Base-by-base conservation (phyloP, 2,329 filamentous ascomycete genomes). In the Paecilomyces variotii region DNA sequence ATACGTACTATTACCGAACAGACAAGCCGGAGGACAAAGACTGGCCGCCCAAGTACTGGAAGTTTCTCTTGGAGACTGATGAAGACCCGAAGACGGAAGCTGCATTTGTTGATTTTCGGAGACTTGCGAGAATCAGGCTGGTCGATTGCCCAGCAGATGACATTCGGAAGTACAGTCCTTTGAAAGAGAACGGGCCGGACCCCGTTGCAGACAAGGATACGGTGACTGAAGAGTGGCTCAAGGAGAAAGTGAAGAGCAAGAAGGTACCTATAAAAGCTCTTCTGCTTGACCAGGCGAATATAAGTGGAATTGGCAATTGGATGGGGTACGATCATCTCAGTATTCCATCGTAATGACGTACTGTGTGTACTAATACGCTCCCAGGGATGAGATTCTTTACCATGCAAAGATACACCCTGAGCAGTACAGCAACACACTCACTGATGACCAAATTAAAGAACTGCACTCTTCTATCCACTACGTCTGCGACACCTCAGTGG, bases 291-390 rank as follows among this genome's bases (percentile, higher is more conserved):
- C 94, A 99, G 74, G 82, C 85, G 19, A 89, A 89, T 70, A 89
- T 97, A 61, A 94, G 89, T 67, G 94, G 94, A 6, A 90, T 99
- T 62, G 94, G 94, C 0, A 97, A 97, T 70, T 99, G 93, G 93
- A 93, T 99, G 57, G 91, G 88, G 76, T 84, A 73, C 63, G 80
- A 71, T 12, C 9, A 25, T 49, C 57, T 64, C 27, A 25, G 6
- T 10, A 49, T 27, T 45, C 26, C 9, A 24, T 54, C 24, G 57
- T 24, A 58, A 55, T 19, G 9, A 51, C 45, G 58, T 12, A 25
- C 30, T 45, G 19, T 28, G 39, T 49, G 27, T 57, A 24, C 49
- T 56, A 11, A 54, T 56, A 66, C 19, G 54, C 56, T 3, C 9
- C 56, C 19, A 82, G 83, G 0, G 94, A 99, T 70, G 94, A 99